Evolutionary conservation across 495 filamentous ascomycete genomes (phyloP), one percentile per base, ranked within the genome.

Genomic region (Penicillium arizonense): DNA sequence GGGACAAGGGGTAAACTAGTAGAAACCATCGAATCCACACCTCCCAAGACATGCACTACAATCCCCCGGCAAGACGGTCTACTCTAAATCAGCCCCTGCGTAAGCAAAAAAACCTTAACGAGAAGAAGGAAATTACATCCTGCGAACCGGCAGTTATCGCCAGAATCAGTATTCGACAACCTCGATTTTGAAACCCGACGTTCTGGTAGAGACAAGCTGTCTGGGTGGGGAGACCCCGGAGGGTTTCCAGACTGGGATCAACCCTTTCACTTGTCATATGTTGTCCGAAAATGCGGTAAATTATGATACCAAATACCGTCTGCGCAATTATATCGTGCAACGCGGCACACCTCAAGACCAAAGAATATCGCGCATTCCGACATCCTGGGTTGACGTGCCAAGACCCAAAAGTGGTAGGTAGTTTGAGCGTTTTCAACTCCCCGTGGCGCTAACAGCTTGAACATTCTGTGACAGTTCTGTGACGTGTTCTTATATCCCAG

Each of bases 341-440:
- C 7, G 28, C 28, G 8, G 28, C 28, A 30, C 5, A 30, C 28
- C 28, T 30, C 21, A 6, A 46, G 33, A 20, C 12, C 20, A 13
- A 41, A 52, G 24, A 35, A 45, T 13, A 34, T 47, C 52, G 47
- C 44, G 38, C 28, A 44, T 52, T 32, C 52, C 44, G 40, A 46
- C 13, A 33, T 47, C 39, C 14, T 52, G 48, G 47, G 24, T 44
- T 56, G 52, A 56, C 55, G 50, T 55, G 50, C 50, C 54, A 55
- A 49, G 47, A 12, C 20, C 43, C 32, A 26, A 16, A 49, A 50
- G n/a, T 11, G 18, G 58, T 12, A 52, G 47, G 49, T 1, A 37
- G 5, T 34, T 39, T 43, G 23, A 42, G 38, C 37, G 3, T 7
- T 33, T 50, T 30, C 8, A 26, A 14, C n/a, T 23, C 9, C 18